These are phyloP conservation scores for Theileria sp. DNA, from an alignment of 169 alveolate species.

Conservation along the genomic window DNA sequence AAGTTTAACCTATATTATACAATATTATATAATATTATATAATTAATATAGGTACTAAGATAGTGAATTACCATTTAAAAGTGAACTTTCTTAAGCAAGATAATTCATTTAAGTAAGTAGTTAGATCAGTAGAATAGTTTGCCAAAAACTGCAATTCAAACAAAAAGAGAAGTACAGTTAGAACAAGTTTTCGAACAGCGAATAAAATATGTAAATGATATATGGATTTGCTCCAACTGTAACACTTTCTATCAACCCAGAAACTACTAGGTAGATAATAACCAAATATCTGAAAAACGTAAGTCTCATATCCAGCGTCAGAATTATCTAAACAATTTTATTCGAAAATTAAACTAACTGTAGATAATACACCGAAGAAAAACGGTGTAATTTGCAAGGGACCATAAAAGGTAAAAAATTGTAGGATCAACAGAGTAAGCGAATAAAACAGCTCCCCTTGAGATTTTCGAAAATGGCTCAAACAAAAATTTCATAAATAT, in stretches of 20 bases:
- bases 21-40: not conserved
- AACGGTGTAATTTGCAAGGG: slow-evolving; percentile 38
- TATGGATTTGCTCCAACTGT: slow-evolving; percentile 36
- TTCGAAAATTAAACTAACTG: slow-evolving; percentile 1
- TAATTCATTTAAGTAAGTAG: slow-evolving; percentile 27
- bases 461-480: slow-evolving; percentile 49
- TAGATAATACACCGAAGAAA: slow-evolving; percentile 23
- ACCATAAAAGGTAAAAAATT: slow-evolving; percentile 51
- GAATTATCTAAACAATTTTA: not conserved
- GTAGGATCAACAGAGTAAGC: slow-evolving; percentile 63
- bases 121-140: slow-evolving; percentile 50
- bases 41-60: not conserved
- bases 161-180: slow-evolving; percentile 35
- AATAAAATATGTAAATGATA: slow-evolving; percentile 48
- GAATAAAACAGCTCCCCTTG: slow-evolving; percentile 46
- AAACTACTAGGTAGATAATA: not conserved
- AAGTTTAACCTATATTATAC: slow-evolving; percentile 27
- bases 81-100: slow-evolving; percentile 51
- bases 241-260: slow-evolving; percentile 51
- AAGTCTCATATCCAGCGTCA: not conserved
- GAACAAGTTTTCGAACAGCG: slow-evolving; percentile 45
- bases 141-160: slow-evolving; percentile 59
- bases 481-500: slow-evolving; percentile 37
- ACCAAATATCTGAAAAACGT: slow-evolving; percentile 30
- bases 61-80: slow-evolving; percentile 44